Evolutionary conservation across 345 rosid species (phyloP), one percentile per base, ranked within the genome.

Genomic region (Cochlearia excelsa): DNA sequence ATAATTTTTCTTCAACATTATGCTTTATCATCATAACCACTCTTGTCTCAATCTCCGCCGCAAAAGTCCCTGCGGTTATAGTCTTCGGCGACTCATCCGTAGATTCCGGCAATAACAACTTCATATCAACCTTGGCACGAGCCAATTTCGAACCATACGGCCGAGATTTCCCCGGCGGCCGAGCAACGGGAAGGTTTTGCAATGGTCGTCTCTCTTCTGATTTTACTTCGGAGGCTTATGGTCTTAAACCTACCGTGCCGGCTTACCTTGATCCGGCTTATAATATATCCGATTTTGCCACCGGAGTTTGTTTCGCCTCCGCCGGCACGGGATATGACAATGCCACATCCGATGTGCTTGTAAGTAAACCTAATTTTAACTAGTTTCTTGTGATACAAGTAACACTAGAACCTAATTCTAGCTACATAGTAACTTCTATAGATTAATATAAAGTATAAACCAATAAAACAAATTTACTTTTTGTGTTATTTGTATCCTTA

Each of bases 71-170:
- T 10, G 87, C 85, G 37, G 47, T 80, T 51, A 80, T 84, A 16
- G 87, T 80, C 68, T 84, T 84, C 30, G 87, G 87, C 9, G 90
- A 82, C 71, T 84, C 90, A 7, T 72, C 85, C 6, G 85, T 82
- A 3, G 87, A 84, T 47, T 74, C 85, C 4, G 85, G 86, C 23
- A 82, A 84, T 71, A 82, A 84, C 74, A 80, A 84, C 69, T 71
- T 54, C 72, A 73, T 82, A 35, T 66, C 76, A 28, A 81, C 90
- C 0, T 30, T 82, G 34, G 76, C 79, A 1, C 74, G 74, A 80
- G 74, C 80, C 76, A 74, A 84, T 40, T 84, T 84, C 26, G 59
- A 60, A 70, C 90, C 90, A 6, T 84, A 82, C 8, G 87, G 87
- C 9, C 81, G 90, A 0, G 87, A 84, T 48, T 80, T 80, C 7